Conservation (phyloP, 495 filamentous ascomycete species). For the Aspergillus avenaceus region DNA sequence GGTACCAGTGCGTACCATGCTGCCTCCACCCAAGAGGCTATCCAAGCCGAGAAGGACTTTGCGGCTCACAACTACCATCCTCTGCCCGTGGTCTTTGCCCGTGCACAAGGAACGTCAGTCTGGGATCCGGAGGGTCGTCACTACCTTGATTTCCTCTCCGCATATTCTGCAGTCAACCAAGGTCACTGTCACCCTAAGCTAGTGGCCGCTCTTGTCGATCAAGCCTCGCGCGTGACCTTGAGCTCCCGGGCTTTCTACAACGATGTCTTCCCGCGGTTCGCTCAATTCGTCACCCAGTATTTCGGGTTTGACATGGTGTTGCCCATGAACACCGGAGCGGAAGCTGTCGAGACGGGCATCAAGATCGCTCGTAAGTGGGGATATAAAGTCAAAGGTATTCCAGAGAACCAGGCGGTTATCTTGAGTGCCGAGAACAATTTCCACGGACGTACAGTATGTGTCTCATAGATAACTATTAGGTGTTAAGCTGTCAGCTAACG, state of each 20-base stretch:
- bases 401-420: slow-evolving; percentile 76
- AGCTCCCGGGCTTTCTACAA: slow-evolving; percentile 98
- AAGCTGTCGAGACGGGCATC: slow-evolving; percentile 97
- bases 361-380: slow-evolving; percentile 99
- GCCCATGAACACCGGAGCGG: slow-evolving; percentile 98
- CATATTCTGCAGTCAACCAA: slow-evolving; percentile 97
- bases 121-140: slow-evolving; percentile 98
- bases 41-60: slow-evolving; percentile 73
- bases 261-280: slow-evolving; percentile 96
- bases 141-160: slow-evolving; percentile 97
- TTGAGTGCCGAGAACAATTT: slow-evolving; percentile 90
- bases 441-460: slow-evolving; percentile 85
- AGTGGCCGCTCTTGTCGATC: slow-evolving; percentile 81
- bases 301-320: slow-evolving; percentile 99
- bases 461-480: not conserved
- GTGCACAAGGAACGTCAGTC: slow-evolving; percentile 76
- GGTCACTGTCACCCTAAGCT: slow-evolving; percentile 98
- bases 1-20: slow-evolving; percentile 65
- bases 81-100: slow-evolving; percentile 85
- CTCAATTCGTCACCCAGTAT: slow-evolving; percentile 79
- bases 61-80: slow-evolving; percentile 99
- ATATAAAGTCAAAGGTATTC: slow-evolving; percentile 92
- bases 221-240: slow-evolving; percentile 85
- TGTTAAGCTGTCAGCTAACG: not conserved
- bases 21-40: slow-evolving; percentile 71